Conservation (phyloP, 345 rosid species). For the Melastoma malabathricum region DNA sequence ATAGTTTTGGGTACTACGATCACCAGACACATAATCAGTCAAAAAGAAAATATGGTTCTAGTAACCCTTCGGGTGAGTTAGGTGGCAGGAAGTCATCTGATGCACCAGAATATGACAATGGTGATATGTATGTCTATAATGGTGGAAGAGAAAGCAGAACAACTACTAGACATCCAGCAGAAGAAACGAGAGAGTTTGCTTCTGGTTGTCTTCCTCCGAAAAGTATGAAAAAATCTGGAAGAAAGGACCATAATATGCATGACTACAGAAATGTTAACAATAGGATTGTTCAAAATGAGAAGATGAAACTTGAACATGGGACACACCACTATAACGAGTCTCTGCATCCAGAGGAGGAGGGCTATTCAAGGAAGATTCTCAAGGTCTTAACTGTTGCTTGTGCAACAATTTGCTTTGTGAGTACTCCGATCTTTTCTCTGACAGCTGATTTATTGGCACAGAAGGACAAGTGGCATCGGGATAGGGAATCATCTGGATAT, state of each 20-base stretch:
- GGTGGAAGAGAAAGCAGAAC: slow-evolving; percentile 20
- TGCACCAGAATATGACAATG: slow-evolving; percentile 25
- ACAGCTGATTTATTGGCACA: slow-evolving; percentile 8
- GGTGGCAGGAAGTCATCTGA: slow-evolving; percentile 24
- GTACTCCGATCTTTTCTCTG: slow-evolving; percentile 2
- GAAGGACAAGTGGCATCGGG: slow-evolving; percentile 32
- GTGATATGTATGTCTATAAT: slow-evolving; percentile 22
- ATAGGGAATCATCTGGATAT: slow-evolving; percentile 19
- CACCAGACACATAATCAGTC: slow-evolving; percentile 23
- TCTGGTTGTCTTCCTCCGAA: slow-evolving; percentile 18
- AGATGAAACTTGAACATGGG: slow-evolving; percentile 21
- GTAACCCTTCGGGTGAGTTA: slow-evolving; percentile 20
- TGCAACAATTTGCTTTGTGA: not conserved
- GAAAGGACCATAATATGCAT: slow-evolving; percentile 19
- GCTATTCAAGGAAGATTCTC: slow-evolving; percentile 21
- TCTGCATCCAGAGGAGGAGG: slow-evolving; percentile 30
- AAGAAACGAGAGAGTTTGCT: slow-evolving; percentile 26
- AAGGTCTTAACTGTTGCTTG: slow-evolving; percentile 21
- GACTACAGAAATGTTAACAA: slow-evolving; percentile 15
- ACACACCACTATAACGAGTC: slow-evolving; percentile 24
- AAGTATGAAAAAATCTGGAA: slow-evolving; percentile 18
- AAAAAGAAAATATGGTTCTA: slow-evolving; percentile 26
- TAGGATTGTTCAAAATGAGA: slow-evolving; percentile 24
- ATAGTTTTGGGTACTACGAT: slow-evolving; percentile 30
- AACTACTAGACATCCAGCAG: slow-evolving; percentile 26